Evolutionary conservation across 306 rosid genomes (phyloP).

Genomic region (Glycyrrhiza uralensis): DNA sequence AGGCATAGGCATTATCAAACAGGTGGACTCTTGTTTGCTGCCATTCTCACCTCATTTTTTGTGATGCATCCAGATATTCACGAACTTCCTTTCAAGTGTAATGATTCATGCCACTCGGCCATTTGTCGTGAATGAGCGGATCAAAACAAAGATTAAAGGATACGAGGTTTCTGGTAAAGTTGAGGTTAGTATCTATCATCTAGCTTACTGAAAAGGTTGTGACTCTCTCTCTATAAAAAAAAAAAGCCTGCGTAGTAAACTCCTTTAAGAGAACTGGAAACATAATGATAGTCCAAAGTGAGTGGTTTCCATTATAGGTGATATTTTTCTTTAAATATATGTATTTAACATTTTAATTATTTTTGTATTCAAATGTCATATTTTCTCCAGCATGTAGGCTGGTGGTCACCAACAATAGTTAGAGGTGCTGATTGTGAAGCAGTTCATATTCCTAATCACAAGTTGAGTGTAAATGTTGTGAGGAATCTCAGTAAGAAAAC

Average conservation of each 20-base stretch:
- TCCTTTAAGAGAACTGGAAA: conserved; percentile 3
- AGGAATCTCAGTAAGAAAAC: conserved; percentile 94
- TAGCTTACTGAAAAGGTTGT: conserved; percentile 34
- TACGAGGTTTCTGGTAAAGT: conserved; percentile 97
- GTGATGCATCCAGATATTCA: conserved; percentile 78
- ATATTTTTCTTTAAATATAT: neutral
- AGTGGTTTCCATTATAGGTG: neutral
- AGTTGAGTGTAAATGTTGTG: conserved; percentile 87
- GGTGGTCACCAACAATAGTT: conserved; percentile 98
- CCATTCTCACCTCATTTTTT: conserved; percentile 31
- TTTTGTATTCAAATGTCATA: conserved; percentile 3
- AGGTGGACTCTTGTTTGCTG: conserved; percentile 7
- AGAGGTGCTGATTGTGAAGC: conserved; percentile 99
- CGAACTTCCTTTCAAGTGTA: conserved; percentile 91
- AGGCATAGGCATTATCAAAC: conserved; percentile 25
- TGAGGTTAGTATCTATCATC: conserved; percentile 65
- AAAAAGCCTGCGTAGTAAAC: too few relatives aligned
- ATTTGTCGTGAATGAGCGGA: conserved; percentile 90
- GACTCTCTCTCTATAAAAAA: too few relatives aligned
- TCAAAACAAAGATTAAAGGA: conserved; percentile 90
- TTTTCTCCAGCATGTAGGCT: conserved; percentile 81
- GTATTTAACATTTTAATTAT: neutral
- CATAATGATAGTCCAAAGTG: neutral
- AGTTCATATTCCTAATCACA: conserved; percentile 96
- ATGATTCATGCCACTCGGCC: conserved; percentile 96